Percentiles rank a stretch among this genome's conserved stretches.
These are phyloP conservation scores for Metarhizium humberi DNA, from an alignment of 2,329 filamentous ascomycete genomes.

Conservation along the genomic window DNA sequence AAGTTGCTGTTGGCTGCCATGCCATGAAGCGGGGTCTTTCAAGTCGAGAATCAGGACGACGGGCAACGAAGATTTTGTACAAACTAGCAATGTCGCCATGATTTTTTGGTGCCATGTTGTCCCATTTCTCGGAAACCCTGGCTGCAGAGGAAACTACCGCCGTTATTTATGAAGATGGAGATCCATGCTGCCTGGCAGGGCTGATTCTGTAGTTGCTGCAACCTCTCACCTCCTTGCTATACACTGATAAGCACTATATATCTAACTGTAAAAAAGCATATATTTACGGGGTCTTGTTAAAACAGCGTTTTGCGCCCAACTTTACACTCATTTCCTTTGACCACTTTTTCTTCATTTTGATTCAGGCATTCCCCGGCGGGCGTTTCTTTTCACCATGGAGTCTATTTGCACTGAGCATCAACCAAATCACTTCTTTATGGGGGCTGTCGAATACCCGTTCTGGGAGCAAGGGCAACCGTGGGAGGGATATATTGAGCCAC, in stretches of 20 bases:
- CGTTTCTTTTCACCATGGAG: neutral
- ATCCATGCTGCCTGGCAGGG: neutral
- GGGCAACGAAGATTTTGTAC: neutral
- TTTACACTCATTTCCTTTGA: neutral
- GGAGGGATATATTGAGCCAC: neutral
- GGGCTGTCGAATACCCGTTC: neutral
- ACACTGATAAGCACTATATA: neutral
- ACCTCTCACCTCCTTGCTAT: neutral
- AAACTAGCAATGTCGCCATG: neutral
- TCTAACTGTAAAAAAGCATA: neutral
- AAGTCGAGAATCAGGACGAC: neutral
- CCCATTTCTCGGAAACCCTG: neutral
- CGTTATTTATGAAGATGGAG: constrained; percentile 1
- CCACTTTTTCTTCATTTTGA: neutral
- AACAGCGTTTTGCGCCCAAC: neutral
- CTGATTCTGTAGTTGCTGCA: neutral
- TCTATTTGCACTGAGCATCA: neutral
- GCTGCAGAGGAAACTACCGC: neutral
- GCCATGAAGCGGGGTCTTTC: neutral
- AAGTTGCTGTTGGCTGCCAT: neutral
- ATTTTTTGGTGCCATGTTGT: neutral
- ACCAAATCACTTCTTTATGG: neutral
- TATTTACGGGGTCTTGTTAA: neutral
- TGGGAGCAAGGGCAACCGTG: neutral
- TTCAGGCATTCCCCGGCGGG: neutral